These are phyloP conservation scores for Cystobasidium sp. DNA, from an alignment of 1,284 basidiomycete species.

Conservation along the genomic window DNA sequence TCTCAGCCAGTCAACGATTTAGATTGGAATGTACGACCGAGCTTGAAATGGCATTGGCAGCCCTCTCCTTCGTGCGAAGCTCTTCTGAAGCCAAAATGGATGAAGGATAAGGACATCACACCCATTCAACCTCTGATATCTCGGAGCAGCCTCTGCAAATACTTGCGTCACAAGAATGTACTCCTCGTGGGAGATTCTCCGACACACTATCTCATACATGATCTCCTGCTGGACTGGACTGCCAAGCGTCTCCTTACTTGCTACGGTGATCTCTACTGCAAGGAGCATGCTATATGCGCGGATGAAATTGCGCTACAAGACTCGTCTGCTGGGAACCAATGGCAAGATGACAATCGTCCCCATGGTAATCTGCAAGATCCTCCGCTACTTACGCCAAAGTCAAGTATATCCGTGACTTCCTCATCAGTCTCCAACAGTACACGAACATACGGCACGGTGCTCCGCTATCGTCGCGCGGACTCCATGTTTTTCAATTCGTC, in stretches of 20 bases:
- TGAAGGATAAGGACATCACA: background rate
- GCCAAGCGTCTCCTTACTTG: slow-evolving; percentile 49
- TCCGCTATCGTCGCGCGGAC: slow-evolving; percentile 54
- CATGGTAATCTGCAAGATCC: slow-evolving; percentile 48
- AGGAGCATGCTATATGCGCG: slow-evolving; percentile 53
- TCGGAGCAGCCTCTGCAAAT: slow-evolving; percentile 49
- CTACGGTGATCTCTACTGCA: slow-evolving; percentile 55
- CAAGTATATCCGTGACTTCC: background rate
- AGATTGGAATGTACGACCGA: slow-evolving; percentile 51
- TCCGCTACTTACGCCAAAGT: slow-evolving; percentile 15
- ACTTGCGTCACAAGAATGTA: slow-evolving; percentile 52
- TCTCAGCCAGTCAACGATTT: background rate
- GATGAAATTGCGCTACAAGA: slow-evolving; percentile 38
- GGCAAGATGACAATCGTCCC: slow-evolving; percentile 49
- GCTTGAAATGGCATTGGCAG: slow-evolving; percentile 53
- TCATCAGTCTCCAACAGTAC: background rate
- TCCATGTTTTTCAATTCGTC: slow-evolving; percentile 47
- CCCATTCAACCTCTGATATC: slow-evolving; percentile 18
- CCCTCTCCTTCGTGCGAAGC: slow-evolving; percentile 46
- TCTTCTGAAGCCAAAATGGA: background rate
- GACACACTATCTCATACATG: slow-evolving; percentile 53
- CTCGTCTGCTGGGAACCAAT: slow-evolving; percentile 37
- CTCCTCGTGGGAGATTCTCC: slow-evolving; percentile 53
- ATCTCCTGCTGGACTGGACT: slow-evolving; percentile 55
- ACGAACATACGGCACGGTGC: slow-evolving; percentile 49